Percentiles rank a stretch among this genome's conserved stretches.
Conservation (phyloP, 1,139 yeast genomes). For the Debaryomycetaceae sp. region DNA sequence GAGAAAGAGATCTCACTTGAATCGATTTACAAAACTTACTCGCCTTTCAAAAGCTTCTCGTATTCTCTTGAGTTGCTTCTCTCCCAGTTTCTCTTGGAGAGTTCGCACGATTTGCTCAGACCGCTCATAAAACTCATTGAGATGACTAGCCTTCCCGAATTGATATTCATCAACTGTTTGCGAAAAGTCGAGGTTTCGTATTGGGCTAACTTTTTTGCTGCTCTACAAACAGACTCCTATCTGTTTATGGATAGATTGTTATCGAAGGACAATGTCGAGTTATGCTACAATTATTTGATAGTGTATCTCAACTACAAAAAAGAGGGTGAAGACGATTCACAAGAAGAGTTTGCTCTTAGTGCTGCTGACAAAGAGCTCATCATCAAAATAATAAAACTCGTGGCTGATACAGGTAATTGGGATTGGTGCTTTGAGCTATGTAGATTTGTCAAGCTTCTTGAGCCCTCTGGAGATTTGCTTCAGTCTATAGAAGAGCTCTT, state of each 20-base stretch:
- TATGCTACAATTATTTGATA: conserved; percentile 42
- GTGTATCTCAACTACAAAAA: conserved; percentile 41
- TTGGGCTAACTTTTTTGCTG: conserved; percentile 37
- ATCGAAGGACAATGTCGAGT: conserved; percentile 31
- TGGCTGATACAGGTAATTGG: conserved; percentile 33
- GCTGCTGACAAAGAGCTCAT: conserved; percentile 32
- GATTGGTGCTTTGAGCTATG: conserved; percentile 48
- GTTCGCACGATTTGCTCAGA: conserved; percentile 13
- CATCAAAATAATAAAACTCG: conserved; percentile 31
- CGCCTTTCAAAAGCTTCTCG: conserved; percentile 27
- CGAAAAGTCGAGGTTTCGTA: conserved; percentile 42
- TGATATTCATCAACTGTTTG: conserved; percentile 39
- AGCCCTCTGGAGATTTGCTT: conserved; percentile 35
- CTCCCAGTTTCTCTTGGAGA: conserved; percentile 29
- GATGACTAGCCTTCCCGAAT: conserved; percentile 24
- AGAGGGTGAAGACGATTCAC: conserved; percentile 22
- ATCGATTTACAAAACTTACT: conserved; percentile 23
- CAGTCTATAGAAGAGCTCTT: conserved; percentile 12
- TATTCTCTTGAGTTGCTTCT: conserved; percentile 42
- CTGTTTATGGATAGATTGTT: conserved; percentile 39
- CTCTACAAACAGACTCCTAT: conserved; percentile 34
- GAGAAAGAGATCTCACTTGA: conserved; percentile 17
- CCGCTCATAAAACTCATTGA: conserved; percentile 30
- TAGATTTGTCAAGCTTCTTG: conserved; percentile 41
- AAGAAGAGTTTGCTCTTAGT: conserved; percentile 18